Evolutionary conservation across 2,329 filamentous ascomycete genomes (phyloP), one percentile per base, ranked within the genome.

Genomic region (Blastomyces gilchristii): DNA sequence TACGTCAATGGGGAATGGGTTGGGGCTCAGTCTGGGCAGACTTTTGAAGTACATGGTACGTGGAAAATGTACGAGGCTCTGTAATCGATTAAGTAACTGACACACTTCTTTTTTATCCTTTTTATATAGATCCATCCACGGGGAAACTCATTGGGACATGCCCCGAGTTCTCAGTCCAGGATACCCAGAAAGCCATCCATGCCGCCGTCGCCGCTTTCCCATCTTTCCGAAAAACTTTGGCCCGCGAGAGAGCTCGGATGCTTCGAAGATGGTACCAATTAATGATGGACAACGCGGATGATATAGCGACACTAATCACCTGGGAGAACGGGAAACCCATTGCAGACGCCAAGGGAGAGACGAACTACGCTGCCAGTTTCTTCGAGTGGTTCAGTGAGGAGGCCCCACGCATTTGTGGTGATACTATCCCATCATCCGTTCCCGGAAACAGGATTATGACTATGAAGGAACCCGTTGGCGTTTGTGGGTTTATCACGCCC

Each of bases 1-100:
- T 97, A 93, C 73, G 87, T 97, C 72, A 93, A 99, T 74, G 94
- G 94, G 71, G 84, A 96, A 83, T 99, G 92, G 90, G 84, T 95
- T 66, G 82, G 83, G 69, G 90, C 93, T 69, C 85, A 86, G 71
- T 96, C 91, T 0, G 90, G 91, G 72, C 87, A 95, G 83, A 96
- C 91, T 56, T 99, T 97, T 75, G 87, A 94, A 74, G 90, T 97
- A 65, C 82, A 84, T 67, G 88, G 86, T 87, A 52, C n/a, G 18
- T 47, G 22, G 16, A 18, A 12, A 25, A 18, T 18, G 50, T 37
- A 60, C 34, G 12, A 12, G 16, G 28, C 34, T 14, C 11, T 25
- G 9, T 31, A 37, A 22, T 43, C 43, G 39, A n/a, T 39, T 5
- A 47, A 45, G 28, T 49, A 56, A 41, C 47, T 61, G 16, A 63